Evolutionary conservation across 179 eudicot genomes (phyloP), one percentile per base, ranked within the genome.

Genomic region (Corrigiola litoralis): DNA sequence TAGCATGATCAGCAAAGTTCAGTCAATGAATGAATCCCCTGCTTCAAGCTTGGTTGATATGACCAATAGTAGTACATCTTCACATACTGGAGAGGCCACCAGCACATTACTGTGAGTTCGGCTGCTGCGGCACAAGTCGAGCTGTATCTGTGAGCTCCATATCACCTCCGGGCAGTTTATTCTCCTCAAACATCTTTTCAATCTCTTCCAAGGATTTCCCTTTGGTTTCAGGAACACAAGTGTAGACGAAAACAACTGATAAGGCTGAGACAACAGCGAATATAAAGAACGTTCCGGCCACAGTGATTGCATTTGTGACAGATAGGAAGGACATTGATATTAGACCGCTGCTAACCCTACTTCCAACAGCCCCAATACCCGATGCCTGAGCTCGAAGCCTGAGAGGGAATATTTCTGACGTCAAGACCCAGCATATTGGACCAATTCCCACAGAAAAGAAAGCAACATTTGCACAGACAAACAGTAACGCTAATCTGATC

Each of bases 371-470:
- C 57, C 94, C 97, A 0, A 88, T 75, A 16, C 86, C 87, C 0
- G 96, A 84, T 24, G 96, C 97, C 59, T 88, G 97, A 49, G 97
- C 97, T 32, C 97, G 70, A 29, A 90, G 88, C 70, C 84, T 80
- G n/a, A 86, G 81, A 10, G 97, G 97, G 72, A 86, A 90, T 38
- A 90, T 81, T 65, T 90, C 97, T 0, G 96, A 90, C 0, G 92
- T 62, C 62, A 88, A 63, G 13, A 91, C 96, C 97, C 97, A 91
- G 59, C 92, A 86, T 12, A 91, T 67, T 0, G 97, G 97, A 18
- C 97, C 97, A 4, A 91, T 75, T 28, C 97, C 97, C 8, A 86
- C 80, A 0, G 97, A 91, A 66, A 91, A 91, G 83, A 91, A 91
- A 4, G 97, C 84, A 12, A 89, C 97, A 75, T 89, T 88, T 45